Conservation (phyloP, 2,329 filamentous ascomycete genomes). For the Colletotrichum echinochloae region DNA sequence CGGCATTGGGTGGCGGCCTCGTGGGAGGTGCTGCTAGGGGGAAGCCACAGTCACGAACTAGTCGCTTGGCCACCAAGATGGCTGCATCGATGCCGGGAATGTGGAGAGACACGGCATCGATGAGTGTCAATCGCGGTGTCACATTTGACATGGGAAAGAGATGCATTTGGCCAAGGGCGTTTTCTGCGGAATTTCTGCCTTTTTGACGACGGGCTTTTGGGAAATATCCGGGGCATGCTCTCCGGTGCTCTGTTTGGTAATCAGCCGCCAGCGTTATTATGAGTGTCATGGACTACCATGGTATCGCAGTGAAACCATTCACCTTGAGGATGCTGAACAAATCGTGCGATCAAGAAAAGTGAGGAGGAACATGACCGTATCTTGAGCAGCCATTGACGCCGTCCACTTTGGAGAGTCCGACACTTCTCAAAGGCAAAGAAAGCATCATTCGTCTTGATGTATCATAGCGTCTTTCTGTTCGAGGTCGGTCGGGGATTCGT, state of each 20-base stretch:
- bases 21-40: not conserved
- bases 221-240: not conserved
- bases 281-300: too few relatives aligned
- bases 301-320: too few relatives aligned
- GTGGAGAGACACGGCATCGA: not conserved
- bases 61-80: constrained; percentile 19
- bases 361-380: too few relatives aligned
- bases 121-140: constrained; percentile 12
- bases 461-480: constrained; percentile 2
- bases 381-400: not conserved
- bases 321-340: too few relatives aligned
- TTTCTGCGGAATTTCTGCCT: not conserved
- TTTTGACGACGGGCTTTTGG: not conserved
- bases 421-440: not conserved
- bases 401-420: not conserved
- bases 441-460: not conserved
- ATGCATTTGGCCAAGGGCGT: not conserved
- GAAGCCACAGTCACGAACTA: constrained; percentile 11
- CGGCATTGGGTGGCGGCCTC: constrained; percentile 1
- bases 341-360: too few relatives aligned
- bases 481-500: not conserved
- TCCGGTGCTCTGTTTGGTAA: too few relatives aligned
- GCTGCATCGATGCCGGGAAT: constrained; percentile 7
- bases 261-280: too few relatives aligned
- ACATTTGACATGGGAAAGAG: not conserved